Evolutionary conservation across 768 basidiomycete genomes (phyloP), one percentile per base, ranked within the genome.

Genomic region (Boletus bicolor): DNA sequence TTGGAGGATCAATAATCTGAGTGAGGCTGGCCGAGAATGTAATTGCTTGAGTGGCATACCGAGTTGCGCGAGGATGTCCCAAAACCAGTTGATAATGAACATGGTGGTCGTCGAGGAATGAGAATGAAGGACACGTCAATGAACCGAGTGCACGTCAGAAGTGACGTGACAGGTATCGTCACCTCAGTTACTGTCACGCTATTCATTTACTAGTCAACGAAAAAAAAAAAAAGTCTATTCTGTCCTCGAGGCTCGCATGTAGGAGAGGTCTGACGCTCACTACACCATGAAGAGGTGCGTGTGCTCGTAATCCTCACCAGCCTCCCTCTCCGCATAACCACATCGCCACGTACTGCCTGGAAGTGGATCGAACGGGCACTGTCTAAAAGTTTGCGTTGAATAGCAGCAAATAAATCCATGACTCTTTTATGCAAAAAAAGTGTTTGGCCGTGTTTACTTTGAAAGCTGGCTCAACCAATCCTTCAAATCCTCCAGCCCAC

Each of bases 21-120:
- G 51, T 24, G 48, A 28, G 1, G 50, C 19, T 19, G 30, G 17
- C 28, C 34, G 43, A 11, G 38, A n/a, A 37, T 12, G 21, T 11
- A 17, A 32, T 19, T 7, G 43, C 21, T 28, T 11, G 28, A 52
- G 4, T 38, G 74, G 36, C 84, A 55, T 71, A 98, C 96, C 96
- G 43, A 98, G 89, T 70, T 90, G 86, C 46, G 93, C 83, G 65
- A 98, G 89, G 56, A 98, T 78, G 70, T 98, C 95, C 90, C 89
- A 96, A 75, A 98, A 92, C 93, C 93, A 98, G 78, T 92, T 90
- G 72, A 91, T 69, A 64, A 94, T 86, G 75, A 89, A 91, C 88
- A 91, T 93, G 68, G 62, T 63, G 38, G 70, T 57, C 43, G 67
- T 61, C 54, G 57, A 53, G 55, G 54, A 62, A 51, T 44, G 55